A percentile compares a stretch with the other conserved stretches of the same genome.
phyloP scores from a whole-genome alignment of 2,329 filamentous ascomycete species.

The Cercospora sp. region DNA sequence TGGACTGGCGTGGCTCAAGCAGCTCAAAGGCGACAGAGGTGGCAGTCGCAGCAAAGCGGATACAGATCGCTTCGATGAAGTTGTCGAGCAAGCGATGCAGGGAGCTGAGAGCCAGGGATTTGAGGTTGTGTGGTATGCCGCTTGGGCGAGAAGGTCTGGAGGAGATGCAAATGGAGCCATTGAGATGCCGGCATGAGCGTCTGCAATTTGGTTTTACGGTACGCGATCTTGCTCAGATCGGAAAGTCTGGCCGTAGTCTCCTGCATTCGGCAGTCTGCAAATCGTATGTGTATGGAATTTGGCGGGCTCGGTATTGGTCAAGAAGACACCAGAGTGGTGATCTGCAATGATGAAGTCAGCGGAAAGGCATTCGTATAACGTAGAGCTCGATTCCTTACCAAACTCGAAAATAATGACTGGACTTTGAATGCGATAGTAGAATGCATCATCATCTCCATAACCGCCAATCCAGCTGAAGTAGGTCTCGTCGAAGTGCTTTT shows the following conservation, averaged over 20 bases:
- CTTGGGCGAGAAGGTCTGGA: slow-evolving; percentile 13
- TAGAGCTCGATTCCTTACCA: slow-evolving; percentile 45
- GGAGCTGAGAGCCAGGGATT: slow-evolving; percentile 14
- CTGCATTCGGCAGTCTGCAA: slow-evolving; percentile 69
- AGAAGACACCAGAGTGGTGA: slow-evolving; percentile 67
- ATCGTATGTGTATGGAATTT: slow-evolving; percentile 80
- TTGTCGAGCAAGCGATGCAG: slow-evolving; percentile 9
- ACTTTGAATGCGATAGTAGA: slow-evolving; percentile 76
- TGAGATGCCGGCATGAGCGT: slow-evolving; percentile 2
- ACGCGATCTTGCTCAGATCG: slow-evolving; percentile 24
- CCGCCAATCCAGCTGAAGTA: slow-evolving; percentile 80
- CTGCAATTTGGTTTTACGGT: background rate
- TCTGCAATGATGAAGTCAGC: slow-evolving; percentile 51
- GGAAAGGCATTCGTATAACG: slow-evolving; percentile 72
- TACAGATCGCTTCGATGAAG: slow-evolving; percentile 5
- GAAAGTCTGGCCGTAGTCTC: slow-evolving; percentile 67
- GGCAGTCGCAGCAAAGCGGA: slow-evolving; percentile 8
- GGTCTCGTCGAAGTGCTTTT: slow-evolving; percentile 64
- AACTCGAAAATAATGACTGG: slow-evolving; percentile 75
- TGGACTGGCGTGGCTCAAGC: slow-evolving; percentile 16
- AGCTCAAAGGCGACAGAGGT: slow-evolving; percentile 3
- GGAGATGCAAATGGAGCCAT: slow-evolving; percentile 5
- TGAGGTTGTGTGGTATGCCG: slow-evolving; percentile 17
- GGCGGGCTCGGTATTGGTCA: slow-evolving; percentile 70
- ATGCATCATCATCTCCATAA: slow-evolving; percentile 65